Evolutionary conservation across 305 asterid species (phyloP).

Genomic region (Andrographis paniculata): DNA sequence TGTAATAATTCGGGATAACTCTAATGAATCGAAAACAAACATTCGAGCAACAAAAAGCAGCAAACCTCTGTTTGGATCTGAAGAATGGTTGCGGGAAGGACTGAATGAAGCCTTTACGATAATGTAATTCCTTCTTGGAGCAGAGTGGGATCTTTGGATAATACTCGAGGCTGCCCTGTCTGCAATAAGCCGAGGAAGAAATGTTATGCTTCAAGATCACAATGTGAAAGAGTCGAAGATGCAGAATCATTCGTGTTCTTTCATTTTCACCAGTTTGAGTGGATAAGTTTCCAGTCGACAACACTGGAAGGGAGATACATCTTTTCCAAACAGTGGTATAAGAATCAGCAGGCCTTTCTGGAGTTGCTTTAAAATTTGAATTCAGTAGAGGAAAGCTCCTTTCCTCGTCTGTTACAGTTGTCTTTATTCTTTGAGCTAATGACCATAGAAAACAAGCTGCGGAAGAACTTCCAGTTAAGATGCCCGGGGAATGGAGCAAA

Average conservation of each 20-base stretch:
- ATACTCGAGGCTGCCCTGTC: conserved; percentile 36
- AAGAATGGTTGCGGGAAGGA: conserved; percentile 37
- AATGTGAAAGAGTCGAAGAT: background rate
- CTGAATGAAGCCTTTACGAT: conserved; percentile 74
- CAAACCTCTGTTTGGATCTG: conserved; percentile 56
- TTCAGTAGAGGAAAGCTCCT: conserved; percentile 38
- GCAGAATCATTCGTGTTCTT: conserved; percentile 2
- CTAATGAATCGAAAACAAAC: conserved; percentile 6
- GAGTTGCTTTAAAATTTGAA: conserved; percentile 29
- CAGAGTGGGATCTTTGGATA: conserved; percentile 75
- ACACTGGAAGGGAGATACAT: too few relatives aligned
- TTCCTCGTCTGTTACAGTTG: conserved; percentile 29
- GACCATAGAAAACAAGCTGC: conserved; percentile 33
- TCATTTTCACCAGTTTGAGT: background rate
- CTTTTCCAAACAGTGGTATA: too few relatives aligned
- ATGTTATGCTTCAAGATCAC: background rate
- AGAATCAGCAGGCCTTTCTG: too few relatives aligned
- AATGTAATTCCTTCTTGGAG: conserved; percentile 57
- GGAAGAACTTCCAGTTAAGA: conserved; percentile 23
- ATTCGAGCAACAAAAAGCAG: conserved; percentile 5
- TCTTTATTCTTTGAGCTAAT: conserved; percentile 38
- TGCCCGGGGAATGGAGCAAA: conserved; percentile 27
- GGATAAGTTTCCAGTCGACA: too few relatives aligned
- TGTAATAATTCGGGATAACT: background rate
- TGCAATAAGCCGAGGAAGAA: conserved; percentile 28